A percentile compares a stretch with the other conserved stretches of the same genome.
Evolutionary conservation across 2,329 filamentous ascomycete species (phyloP).

Genomic region (Sclerotiophoma versabilis): DNA sequence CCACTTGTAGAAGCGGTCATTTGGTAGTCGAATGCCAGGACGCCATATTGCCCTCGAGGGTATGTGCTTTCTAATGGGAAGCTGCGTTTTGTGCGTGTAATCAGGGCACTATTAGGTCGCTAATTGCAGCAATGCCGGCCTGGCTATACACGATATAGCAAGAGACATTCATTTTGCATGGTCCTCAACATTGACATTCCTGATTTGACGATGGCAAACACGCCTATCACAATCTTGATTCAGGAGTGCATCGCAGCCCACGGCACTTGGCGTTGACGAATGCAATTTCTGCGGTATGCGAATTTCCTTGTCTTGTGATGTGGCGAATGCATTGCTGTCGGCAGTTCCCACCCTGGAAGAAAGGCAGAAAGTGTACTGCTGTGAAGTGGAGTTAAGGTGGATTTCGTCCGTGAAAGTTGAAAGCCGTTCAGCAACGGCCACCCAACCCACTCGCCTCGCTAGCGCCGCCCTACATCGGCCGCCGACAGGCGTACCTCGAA

Average conservation of each 20-base stretch:
- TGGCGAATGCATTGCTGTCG: background rate
- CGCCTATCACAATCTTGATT: background rate
- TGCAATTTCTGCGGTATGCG: background rate
- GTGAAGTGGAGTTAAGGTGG: conserved; percentile 2
- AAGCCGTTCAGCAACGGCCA: background rate
- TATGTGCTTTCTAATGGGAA: too few relatives aligned
- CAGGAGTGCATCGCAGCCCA: background rate
- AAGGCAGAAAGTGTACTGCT: background rate
- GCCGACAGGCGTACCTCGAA: background rate
- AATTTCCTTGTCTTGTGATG: too few relatives aligned
- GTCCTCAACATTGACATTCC: too few relatives aligned
- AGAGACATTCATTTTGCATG: too few relatives aligned
- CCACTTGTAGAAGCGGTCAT: too few relatives aligned
- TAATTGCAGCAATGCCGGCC: too few relatives aligned
- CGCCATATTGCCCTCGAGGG: too few relatives aligned
- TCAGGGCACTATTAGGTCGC: too few relatives aligned
- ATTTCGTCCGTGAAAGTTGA: conserved; percentile 6
- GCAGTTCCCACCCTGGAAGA: background rate
- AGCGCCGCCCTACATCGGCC: conserved; percentile 5
- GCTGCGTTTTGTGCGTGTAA: too few relatives aligned
- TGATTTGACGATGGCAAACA: background rate
- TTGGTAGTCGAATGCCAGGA: too few relatives aligned
- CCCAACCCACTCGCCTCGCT: background rate
- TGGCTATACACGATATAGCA: too few relatives aligned
- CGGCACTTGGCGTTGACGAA: background rate